Base-by-base conservation (phyloP, 2,329 filamentous ascomycete species). In the Myrmaecium sp. region DNA sequence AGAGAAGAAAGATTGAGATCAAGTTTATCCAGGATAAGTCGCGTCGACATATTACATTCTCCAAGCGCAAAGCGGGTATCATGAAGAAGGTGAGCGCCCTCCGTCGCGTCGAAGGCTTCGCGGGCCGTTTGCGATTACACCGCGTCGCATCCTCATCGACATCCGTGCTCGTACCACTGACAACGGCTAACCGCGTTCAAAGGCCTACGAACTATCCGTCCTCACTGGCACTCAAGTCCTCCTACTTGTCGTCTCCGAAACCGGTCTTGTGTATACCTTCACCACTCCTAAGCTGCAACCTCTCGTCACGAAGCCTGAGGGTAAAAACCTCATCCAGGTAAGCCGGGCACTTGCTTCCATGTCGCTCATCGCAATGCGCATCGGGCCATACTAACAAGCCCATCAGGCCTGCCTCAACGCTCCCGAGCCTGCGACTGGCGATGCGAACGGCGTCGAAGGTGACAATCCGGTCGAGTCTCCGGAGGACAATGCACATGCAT, bases 1-100 rank as follows among this genome's bases (percentile, higher is more conserved):
- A 95, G 69, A 77, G 89, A 52, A 75, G 89, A 62, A 98, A 98
- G 77, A 98, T 98, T 47, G 89, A 98, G 60, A 98, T 98, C 64
- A 98, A 98, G 69, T 98, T 98, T 63, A 98, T 98, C 57, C 86
- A 84, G 58, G 89, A 98, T 62, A 98, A 98, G 66, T 95, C 86
- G 61, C 83, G 89, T 61, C 79, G 89, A 36, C 89, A 98, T 64
- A 98, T 95, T 54, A 95, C 89, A 47, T 95, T 98, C 57, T 95
- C 86, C 43, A 98, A 98, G 74, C 82, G 89, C 55, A 98, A 98
- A 66, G 89, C 89, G 30, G 89, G 89, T 44, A 95, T 98, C 58
- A 95, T 98, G 89, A 95, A 98, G 69, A 95, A 95, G 83, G 89
- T 94, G 54, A 42, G 74, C 65, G 20, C 19, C 29, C 27, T 22